A percentile compares a stretch with the other conserved stretches of the same genome.
Evolutionary conservation across 768 basidiomycete genomes (phyloP).

Genomic region (Boletus tylopilopsis): DNA sequence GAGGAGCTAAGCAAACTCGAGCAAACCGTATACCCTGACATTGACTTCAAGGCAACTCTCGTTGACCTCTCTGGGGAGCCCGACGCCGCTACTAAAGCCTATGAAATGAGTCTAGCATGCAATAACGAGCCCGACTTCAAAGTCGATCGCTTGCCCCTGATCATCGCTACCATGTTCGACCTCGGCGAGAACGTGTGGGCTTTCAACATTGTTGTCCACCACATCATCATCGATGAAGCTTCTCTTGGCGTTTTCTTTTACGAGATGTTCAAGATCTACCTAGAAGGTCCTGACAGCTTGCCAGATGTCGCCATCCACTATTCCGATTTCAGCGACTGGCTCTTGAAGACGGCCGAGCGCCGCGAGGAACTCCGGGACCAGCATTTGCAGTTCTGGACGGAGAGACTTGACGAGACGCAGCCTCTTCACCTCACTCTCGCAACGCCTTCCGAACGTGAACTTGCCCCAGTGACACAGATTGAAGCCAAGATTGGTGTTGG

Average conservation of each 20-base stretch:
- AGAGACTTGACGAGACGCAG: conserved; percentile 13
- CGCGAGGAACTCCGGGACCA: conserved; percentile 24
- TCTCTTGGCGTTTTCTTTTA: conserved; percentile 30
- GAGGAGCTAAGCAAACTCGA: conserved; percentile 28
- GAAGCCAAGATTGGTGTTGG: conserved; percentile 21
- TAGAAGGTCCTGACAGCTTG: conserved; percentile 25
- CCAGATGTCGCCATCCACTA: conserved; percentile 21
- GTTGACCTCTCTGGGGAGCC: conserved; percentile 28
- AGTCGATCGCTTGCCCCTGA: conserved; percentile 23
- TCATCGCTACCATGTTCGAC: conserved; percentile 27
- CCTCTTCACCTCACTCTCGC: conserved; percentile 23
- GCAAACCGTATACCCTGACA: conserved; percentile 28
- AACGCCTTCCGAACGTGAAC: conserved; percentile 23
- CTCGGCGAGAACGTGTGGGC: conserved; percentile 20
- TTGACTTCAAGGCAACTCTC: conserved; percentile 21
- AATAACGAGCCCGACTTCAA: conserved; percentile 24
- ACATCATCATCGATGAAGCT: conserved; percentile 30
- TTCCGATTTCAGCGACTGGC: conserved; percentile 23
- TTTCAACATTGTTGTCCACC: conserved; percentile 30
- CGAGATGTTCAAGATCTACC: conserved; percentile 26
- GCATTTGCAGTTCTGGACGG: conserved; percentile 25
- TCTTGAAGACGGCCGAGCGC: conserved; percentile 27
- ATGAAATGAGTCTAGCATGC: conserved; percentile 27
- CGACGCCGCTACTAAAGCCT: conserved; percentile 24
- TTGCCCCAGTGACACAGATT: conserved; percentile 29